Percentiles rank a stretch among this genome's conserved stretches.
These are phyloP conservation scores for Nakaseomyces nivariensis DNA, from an alignment of 1,139 yeast genomes.

Conservation along the genomic window DNA sequence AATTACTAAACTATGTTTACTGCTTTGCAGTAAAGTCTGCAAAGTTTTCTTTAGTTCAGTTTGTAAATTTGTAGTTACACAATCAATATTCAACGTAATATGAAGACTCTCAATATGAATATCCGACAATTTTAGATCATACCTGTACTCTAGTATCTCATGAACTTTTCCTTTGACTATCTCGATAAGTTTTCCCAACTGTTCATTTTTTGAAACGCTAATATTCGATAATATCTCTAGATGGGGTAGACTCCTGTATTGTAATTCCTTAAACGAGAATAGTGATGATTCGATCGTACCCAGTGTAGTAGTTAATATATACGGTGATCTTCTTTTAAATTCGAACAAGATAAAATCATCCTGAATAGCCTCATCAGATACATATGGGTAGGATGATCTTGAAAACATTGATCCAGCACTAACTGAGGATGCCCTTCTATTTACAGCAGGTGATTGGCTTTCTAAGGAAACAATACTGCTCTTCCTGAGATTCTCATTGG, in stretches of 20 bases:
- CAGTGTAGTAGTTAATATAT: conserved; percentile 10
- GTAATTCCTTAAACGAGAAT: conserved; percentile 8
- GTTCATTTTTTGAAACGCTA: background rate
- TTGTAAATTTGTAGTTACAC: background rate
- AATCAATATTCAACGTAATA: conserved; percentile 6
- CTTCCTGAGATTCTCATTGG: conserved; percentile 14
- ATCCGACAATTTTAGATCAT: conserved; percentile 8
- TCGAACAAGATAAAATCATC: conserved; percentile 10
- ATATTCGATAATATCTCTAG: conserved; percentile 7
- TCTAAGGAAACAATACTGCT: conserved; percentile 14
- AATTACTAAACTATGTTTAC: background rate
- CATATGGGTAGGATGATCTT: conserved; percentile 1
- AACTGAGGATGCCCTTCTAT: conserved; percentile 12
- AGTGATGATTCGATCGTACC: conserved; percentile 10
- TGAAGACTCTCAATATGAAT: conserved; percentile 11
- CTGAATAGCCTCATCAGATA: conserved; percentile 7
- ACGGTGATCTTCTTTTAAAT: conserved; percentile 7
- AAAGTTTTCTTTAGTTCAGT: background rate
- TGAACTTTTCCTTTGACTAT: conserved; percentile 3
- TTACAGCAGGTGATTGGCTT: background rate
- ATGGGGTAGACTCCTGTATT: conserved; percentile 5
- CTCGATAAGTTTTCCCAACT: background rate
- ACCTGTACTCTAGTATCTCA: conserved; percentile 11
- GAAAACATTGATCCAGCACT: conserved; percentile 5
- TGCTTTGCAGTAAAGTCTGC: background rate